Percentiles rank a stretch among this genome's conserved stretches.
phyloP scores from a whole-genome alignment of 768 basidiomycete genomes.

The Paxillus rubicundulus region DNA sequence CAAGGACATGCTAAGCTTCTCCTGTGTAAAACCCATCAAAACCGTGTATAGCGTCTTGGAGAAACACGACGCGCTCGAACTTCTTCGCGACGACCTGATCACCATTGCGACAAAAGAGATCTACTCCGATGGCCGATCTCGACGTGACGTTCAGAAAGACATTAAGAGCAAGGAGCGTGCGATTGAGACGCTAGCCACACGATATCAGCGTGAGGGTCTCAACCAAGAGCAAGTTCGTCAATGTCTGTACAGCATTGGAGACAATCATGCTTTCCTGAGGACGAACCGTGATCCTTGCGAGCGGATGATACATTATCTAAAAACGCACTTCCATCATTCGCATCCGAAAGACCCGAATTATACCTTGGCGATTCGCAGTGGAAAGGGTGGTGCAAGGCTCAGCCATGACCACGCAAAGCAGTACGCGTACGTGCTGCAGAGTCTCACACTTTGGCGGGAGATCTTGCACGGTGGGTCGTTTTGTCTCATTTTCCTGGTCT shows the following conservation, averaged over 20 bases:
- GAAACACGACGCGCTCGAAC: constrained; percentile 56
- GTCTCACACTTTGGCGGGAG: constrained; percentile 83
- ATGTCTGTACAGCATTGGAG: constrained; percentile 85
- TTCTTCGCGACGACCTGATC: constrained; percentile 76
- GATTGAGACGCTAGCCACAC: constrained; percentile 68
- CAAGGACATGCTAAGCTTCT: constrained; percentile 74
- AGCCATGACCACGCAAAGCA: constrained; percentile 85
- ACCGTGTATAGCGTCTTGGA: constrained; percentile 72
- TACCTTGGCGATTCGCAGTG: constrained; percentile 78
- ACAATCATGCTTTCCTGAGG: constrained; percentile 86
- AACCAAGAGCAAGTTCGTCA: constrained; percentile 68
- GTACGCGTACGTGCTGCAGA: constrained; percentile 83
- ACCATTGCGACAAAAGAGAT: constrained; percentile 81
- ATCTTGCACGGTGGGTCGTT: constrained; percentile 66
- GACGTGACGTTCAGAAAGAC: constrained; percentile 80
- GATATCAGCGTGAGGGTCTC: constrained; percentile 58
- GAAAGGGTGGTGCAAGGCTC: constrained; percentile 74
- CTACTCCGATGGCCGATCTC: constrained; percentile 62
- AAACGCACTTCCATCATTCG: constrained; percentile 74
- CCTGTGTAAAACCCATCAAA: constrained; percentile 73
- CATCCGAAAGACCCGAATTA: constrained; percentile 60
- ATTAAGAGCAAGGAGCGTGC: constrained; percentile 84
- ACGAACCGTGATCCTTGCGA: constrained; percentile 89
- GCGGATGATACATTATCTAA: constrained; percentile 73
- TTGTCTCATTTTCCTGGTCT: background rate